Conservation (phyloP, 345 rosid species). For the Eucalyptus sideroxylon region DNA sequence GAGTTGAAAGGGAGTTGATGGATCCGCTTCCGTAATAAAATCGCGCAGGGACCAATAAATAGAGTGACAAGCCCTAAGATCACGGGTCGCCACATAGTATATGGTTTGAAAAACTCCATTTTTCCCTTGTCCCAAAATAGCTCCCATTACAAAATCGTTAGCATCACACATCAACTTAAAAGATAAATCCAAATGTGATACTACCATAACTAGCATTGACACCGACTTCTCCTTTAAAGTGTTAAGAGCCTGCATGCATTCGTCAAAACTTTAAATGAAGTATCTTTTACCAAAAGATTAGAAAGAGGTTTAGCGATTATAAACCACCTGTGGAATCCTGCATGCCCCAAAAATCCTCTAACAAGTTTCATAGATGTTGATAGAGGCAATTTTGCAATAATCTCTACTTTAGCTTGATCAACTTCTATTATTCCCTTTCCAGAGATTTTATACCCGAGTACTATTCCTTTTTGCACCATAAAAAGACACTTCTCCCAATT, state of each 20-base stretch:
- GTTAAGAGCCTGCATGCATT: no score
- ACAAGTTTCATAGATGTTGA: not conserved
- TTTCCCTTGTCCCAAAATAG: no score
- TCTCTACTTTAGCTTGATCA: not conserved
- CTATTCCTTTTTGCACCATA: not conserved
- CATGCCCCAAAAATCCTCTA: not conserved
- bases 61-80: no score
- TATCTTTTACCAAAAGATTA: no score
- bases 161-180: not conserved
- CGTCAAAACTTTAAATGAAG: no score
- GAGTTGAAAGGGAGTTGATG: no score
- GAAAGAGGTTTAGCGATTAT: not conserved
- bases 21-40: fast-evolving
- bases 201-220: fast-evolving
- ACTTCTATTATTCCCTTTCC: not conserved
- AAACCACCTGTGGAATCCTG: not conserved
- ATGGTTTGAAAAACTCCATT: no score
- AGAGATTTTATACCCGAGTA: not conserved
- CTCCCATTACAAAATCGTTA: fast-evolving
- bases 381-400: not conserved
- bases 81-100: fast-evolving
- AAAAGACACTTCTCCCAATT: no score
- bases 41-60: no score
- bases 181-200: no score
- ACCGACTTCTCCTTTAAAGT: no score